Conservation (phyloP, 257 asterid species). For the Solanum etuberosum region DNA sequence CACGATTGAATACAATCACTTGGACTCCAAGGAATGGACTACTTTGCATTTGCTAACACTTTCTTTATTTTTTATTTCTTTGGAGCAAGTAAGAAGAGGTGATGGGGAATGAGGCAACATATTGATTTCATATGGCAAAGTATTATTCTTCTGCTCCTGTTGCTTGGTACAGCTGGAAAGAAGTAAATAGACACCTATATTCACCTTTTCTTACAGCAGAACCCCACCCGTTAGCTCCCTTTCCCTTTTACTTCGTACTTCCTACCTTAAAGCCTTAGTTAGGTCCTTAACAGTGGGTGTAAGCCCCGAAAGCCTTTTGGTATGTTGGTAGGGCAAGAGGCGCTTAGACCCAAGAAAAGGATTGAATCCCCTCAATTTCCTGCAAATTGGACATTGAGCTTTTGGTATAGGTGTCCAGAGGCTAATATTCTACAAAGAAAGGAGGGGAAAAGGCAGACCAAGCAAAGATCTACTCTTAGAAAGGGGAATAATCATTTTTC, state of each 20-base stretch:
- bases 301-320: background rate
- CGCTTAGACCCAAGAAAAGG: background rate
- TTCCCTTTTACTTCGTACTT: background rate
- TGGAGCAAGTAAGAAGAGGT: background rate
- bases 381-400: background rate
- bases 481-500: background rate
- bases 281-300: background rate
- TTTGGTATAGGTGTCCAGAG: background rate
- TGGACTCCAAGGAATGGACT: background rate
- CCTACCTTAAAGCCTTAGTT: background rate
- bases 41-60: background rate
- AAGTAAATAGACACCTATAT: background rate
- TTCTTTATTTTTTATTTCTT: background rate
- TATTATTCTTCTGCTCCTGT: background rate
- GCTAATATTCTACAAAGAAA: background rate
- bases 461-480: background rate
- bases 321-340: background rate
- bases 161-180: background rate
- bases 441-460: background rate
- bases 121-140: background rate
- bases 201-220: background rate
- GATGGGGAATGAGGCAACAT: background rate
- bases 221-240: background rate
- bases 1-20: background rate
- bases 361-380: background rate